Evolutionary conservation across 2,329 filamentous ascomycete genomes (phyloP), one percentile per base, ranked within the genome.

Genomic region (Fusarium fracticaudum): DNA sequence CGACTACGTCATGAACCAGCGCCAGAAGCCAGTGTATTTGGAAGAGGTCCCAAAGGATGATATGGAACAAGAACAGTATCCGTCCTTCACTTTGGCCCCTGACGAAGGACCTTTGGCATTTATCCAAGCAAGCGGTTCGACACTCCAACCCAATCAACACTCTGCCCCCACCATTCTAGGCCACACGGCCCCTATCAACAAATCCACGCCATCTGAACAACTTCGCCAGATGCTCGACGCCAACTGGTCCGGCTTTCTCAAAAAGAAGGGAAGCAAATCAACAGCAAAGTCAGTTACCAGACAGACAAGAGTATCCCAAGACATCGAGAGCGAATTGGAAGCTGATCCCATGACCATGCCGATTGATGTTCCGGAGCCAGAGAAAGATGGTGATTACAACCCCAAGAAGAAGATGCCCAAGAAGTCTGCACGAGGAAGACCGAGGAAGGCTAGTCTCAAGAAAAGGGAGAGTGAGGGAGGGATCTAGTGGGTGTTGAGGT

Each of bases 371-470:
- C 67, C 63, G 8, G 71, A 75, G 31, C 57, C 75, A 1, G 75
- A 77, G 29, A 66, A 73, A 7, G 76, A 77, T 45, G 63, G 48
- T 1, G 60, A 70, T 12, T 77, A 77, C 26, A 51, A 53, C 8
- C 76, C 76, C 3, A 71, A 61, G 29, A 64, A 43, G 14, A 67
- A 41, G 6, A 60, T n/a, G 15, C 24, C 59, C 51, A 74, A 66
- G 38, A 65, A 54, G 8, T 11, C 44, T 26, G 40, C 24, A 1
- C 14, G 62, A 26, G 41, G 45, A 4, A 41, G 45, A 20, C 66
- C 70, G 8, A 72, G 64, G 20, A 62, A 65, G 18, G 50, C 22
- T 9, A 20, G n/a, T 15, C 11, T 41, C 6, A 60, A 64, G 35
- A 45, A 60, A 26, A 41, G 22, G 12, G 51, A 57, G 24, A 47